Evolutionary conservation across 768 basidiomycete genomes (phyloP).

Genomic region (Psilocybe cyanescens): DNA sequence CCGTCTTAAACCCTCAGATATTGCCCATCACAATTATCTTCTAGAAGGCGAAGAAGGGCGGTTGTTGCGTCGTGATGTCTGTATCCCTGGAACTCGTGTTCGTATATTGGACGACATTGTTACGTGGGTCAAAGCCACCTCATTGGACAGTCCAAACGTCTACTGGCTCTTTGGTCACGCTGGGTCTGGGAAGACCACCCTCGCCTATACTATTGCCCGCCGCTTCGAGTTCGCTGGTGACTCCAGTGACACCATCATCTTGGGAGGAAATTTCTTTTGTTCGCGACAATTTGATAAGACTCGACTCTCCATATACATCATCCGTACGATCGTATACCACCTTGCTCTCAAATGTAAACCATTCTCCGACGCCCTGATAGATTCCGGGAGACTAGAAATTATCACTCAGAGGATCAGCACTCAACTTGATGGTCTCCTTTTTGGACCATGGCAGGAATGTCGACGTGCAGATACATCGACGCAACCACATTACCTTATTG

Average conservation of each 20-base stretch:
- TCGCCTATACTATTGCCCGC: slow-evolving; percentile 27
- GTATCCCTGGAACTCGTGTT: slow-evolving; percentile 30
- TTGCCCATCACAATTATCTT: slow-evolving; percentile 14
- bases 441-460: slow-evolving; percentile 19
- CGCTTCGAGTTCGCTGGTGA: slow-evolving; percentile 15
- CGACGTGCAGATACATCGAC: slow-evolving; percentile 1
- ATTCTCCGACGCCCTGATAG: slow-evolving; percentile 20
- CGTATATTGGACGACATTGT: slow-evolving; percentile 22
- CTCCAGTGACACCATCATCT: slow-evolving; percentile 8
- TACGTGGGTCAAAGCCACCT: slow-evolving; percentile 27
- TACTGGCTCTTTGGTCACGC: slow-evolving; percentile 25
- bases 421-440: slow-evolving; percentile 19
- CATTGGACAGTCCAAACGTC: slow-evolving; percentile 15
- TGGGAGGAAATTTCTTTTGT: slow-evolving; percentile 32
- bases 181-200: slow-evolving; percentile 28
- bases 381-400: slow-evolving; percentile 8
- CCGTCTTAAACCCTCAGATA: slow-evolving; percentile 16
- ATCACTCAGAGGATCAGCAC: slow-evolving; percentile 5
- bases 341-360: slow-evolving; percentile 24
- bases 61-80: slow-evolving; percentile 19
- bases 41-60: slow-evolving; percentile 10
- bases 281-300: slow-evolving; percentile 30
- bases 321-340: slow-evolving; percentile 29
- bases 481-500: slow-evolving; percentile 18
- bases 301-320: slow-evolving; percentile 13